Evolutionary conservation across 345 rosid genomes (phyloP).

Genomic region (Lepidium africanum): DNA sequence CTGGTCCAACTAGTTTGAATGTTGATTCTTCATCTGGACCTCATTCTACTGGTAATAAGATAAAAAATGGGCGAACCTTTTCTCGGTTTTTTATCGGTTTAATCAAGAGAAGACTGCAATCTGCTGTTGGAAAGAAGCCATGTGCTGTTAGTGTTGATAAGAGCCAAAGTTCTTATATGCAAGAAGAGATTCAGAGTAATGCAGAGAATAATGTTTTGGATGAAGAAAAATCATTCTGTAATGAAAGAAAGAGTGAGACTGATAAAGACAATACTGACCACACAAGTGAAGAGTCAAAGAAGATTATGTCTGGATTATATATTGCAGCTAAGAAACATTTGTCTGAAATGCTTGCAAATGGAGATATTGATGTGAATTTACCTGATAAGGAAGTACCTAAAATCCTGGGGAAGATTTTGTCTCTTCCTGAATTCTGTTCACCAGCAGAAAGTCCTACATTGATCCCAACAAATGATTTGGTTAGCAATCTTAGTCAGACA

Average conservation of each 20-base stretch:
- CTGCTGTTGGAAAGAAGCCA: slow-evolving; percentile 38
- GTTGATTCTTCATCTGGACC: slow-evolving; percentile 28
- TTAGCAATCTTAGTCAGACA: slow-evolving; percentile 18
- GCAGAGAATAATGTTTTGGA: slow-evolving; percentile 35
- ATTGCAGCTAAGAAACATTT: slow-evolving; percentile 92
- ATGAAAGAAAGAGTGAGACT: slow-evolving; percentile 28
- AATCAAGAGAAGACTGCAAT: slow-evolving; percentile 44
- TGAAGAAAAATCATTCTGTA: slow-evolving; percentile 37
- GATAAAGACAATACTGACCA: slow-evolving; percentile 31
- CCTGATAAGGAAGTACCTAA: slow-evolving; percentile 47
- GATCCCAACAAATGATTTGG: slow-evolving; percentile 10
- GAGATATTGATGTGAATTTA: slow-evolving; percentile 38
- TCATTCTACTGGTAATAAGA: slow-evolving; percentile 52
- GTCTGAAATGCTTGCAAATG: slow-evolving; percentile 66
- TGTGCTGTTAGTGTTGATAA: slow-evolving; percentile 35
- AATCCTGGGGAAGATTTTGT: slow-evolving; percentile 75
- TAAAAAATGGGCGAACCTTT: slow-evolving; percentile 34
- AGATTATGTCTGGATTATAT: slow-evolving; percentile 57
- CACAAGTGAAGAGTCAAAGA: slow-evolving; percentile 35
- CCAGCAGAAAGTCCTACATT: slow-evolving; percentile 58
- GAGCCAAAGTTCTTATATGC: slow-evolving; percentile 3
- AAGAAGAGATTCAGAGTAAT: slow-evolving; percentile 31
- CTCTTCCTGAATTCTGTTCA: slow-evolving; percentile 65
- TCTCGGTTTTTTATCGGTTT: slow-evolving; percentile 35
- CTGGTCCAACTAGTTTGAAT: slow-evolving; percentile 34